Base-by-base conservation (phyloP, 2,329 filamentous ascomycete genomes). In the Plenodomus biglobosus region DNA sequence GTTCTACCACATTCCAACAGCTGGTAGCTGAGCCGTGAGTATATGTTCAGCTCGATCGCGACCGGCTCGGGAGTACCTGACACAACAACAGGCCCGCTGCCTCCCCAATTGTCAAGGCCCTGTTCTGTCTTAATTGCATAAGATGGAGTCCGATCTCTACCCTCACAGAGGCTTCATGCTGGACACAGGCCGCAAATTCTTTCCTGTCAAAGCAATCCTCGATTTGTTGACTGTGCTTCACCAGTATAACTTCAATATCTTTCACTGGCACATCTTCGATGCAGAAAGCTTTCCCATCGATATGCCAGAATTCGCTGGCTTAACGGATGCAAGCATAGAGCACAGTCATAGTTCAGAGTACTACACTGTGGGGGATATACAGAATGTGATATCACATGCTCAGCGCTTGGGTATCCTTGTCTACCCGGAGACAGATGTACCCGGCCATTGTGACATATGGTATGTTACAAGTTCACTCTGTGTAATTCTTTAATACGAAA, bases 261-360 rank as follows among this genome's bases (percentile, higher is more conserved):
- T 39, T n/a, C 37, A 39, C 37, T 39, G 37, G 37, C 37, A 39
- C n/a, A 39, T 39, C 37, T 39, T 5, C 37, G 37, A 39, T 39
- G 7, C 37, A n/a, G 37, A 39, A 19, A 39, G 37, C 37, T 39
- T 39, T 39, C 37, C 37, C 37, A 18, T 39, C 5, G 6, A 19
- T 8, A 5, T 18, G 7, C 37, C 37, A n/a, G 37, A 8, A 39
- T 4, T 7, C 17, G 16, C 5, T 7, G 37, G 37, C 5, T 39
- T 39, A n/a, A 39, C 37, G 13, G 17, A 39, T 39, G 37, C n/a
- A 6, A 39, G 37, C 37, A 39, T 39, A n/a, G 19, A 6, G 7
- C 17, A 39, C n/a, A 39, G 37, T 39, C 37, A 39, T 39, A 39
- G 5, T 39, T 19, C 37, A 4, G 19, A 7, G 8, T 39, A 39